A percentile compares a stretch with the other conserved stretches of the same genome.
These are phyloP conservation scores for Lactarius sanguifluus DNA, from an alignment of 768 basidiomycete genomes.

Conservation along the genomic window DNA sequence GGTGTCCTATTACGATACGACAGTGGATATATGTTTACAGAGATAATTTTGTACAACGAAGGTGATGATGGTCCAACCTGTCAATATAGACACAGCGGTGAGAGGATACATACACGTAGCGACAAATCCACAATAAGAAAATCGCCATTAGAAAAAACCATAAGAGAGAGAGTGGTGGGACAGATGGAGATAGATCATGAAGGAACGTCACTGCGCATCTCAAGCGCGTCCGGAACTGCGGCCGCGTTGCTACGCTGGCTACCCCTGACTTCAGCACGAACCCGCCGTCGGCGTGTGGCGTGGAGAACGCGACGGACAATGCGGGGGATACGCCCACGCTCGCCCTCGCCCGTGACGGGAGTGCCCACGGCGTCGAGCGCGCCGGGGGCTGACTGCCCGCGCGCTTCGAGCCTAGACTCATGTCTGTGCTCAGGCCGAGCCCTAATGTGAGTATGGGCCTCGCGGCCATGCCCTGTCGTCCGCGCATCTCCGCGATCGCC, in stretches of 20 bases:
- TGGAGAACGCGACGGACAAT: conserved; percentile 19
- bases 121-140: conserved; percentile 1
- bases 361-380: conserved; percentile 21
- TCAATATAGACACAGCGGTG: not conserved
- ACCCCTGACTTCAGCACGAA: conserved; percentile 22
- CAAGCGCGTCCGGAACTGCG: conserved; percentile 15
- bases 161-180: not conserved
- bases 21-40: conserved; percentile 8
- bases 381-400: conserved; percentile 28
- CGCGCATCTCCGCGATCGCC: conserved; percentile 27
- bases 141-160: conserved; percentile 19
- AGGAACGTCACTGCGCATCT: not conserved
- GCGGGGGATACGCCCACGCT: conserved; percentile 26
- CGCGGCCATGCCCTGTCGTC: conserved; percentile 8
- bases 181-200: conserved; percentile 8
- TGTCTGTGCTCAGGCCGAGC: not conserved
- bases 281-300: conserved; percentile 18
- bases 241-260: conserved; percentile 6
- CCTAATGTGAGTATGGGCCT: not conserved
- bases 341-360: conserved; percentile 17
- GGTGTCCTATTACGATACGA: conserved; percentile 8
- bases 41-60: conserved; percentile 12
- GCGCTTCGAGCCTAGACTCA: conserved; percentile 9
- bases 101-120: conserved; percentile 11
- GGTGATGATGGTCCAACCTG: not conserved